These are phyloP conservation scores for Barnettozyma wickerhamii DNA, from an alignment of 805 yeast genomes.

Conservation along the genomic window DNA sequence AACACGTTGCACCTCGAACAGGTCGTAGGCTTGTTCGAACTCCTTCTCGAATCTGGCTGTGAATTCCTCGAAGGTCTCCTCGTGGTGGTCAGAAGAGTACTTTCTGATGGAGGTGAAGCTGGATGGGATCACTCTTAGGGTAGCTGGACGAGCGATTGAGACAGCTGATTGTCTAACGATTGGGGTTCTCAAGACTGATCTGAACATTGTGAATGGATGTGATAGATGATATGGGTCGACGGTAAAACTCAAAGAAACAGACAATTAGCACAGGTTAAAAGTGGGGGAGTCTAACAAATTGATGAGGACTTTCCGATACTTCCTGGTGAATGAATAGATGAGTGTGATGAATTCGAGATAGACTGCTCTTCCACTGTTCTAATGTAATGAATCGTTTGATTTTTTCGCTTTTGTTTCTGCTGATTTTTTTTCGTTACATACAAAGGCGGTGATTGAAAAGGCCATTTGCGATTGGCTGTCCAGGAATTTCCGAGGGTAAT, in stretches of 20 bases:
- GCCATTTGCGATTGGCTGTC: conserved; percentile 12
- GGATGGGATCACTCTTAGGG: conserved; percentile 13
- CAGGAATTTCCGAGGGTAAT: conserved; percentile 1
- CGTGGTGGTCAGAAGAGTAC: conserved; percentile 72
- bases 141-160: conserved; percentile 16
- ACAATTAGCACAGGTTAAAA: too few species aligned
- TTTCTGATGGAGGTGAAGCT: conserved; percentile 41
- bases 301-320: not conserved
- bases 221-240: not conserved
- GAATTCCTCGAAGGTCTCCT: conserved; percentile 93
- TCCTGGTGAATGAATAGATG: not conserved
- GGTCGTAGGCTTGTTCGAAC: conserved; percentile 88
- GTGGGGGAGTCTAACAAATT: too few species aligned
- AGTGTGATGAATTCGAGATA: not conserved
- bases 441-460: conserved; percentile 11
- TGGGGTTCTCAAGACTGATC: conserved; percentile 20
- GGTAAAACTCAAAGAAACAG: not conserved
- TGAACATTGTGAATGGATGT: conserved; percentile 11
- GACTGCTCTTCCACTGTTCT: not conserved
- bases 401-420: conserved; percentile 11
- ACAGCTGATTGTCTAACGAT: conserved; percentile 14
- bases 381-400: conserved; percentile 9
- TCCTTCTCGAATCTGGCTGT: conserved; percentile 88
- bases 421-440: conserved; percentile 7
- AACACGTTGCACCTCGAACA: conserved; percentile 87